phyloP scores from a whole-genome alignment of 805 yeast species.

The Jamesozyma rosinii region DNA sequence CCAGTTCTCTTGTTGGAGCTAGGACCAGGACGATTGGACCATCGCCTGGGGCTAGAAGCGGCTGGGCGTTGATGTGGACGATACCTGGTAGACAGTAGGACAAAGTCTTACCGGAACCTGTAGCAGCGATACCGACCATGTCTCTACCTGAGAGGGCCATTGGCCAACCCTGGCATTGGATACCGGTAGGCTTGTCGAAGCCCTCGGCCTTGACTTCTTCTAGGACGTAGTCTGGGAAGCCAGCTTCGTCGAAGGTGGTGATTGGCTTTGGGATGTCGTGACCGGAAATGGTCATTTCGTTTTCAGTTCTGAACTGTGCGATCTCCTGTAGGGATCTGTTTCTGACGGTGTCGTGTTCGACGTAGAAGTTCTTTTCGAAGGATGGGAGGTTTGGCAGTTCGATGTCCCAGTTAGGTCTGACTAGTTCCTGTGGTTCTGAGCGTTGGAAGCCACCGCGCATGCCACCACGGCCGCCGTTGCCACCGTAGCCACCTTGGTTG shows the following conservation, averaged over 20 bases:
- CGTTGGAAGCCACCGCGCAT: constrained; percentile 30
- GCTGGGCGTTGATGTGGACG: constrained; percentile 97
- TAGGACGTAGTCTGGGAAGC: constrained; percentile 91
- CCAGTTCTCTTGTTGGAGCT: constrained; percentile 98
- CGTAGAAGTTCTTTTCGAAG: constrained; percentile 91
- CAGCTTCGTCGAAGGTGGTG: constrained; percentile 89
- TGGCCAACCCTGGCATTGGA: constrained; percentile 99
- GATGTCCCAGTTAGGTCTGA: constrained; percentile 71
- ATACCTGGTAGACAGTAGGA: constrained; percentile 95
- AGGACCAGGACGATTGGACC: constrained; percentile 93
- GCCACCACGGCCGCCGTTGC: constrained; percentile 22
- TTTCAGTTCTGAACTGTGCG: constrained; percentile 61
- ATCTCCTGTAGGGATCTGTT: constrained; percentile 69
- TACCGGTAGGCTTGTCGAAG: constrained; percentile 87
- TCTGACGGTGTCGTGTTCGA: constrained; percentile 72
- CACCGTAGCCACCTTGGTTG: constrained; percentile 28
- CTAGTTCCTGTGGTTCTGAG: constrained; percentile 30
- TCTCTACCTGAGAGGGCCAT: constrained; percentile 99
- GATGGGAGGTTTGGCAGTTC: constrained; percentile 55
- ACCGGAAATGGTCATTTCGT: constrained; percentile 82
- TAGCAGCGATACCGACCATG: constrained; percentile 97
- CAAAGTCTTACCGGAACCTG: constrained; percentile 98
- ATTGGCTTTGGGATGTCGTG: constrained; percentile 89
- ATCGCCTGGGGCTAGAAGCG: constrained; percentile 84
- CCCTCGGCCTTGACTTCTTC: constrained; percentile 85